Evolutionary conservation across 768 basidiomycete genomes (phyloP).

Genomic region (Lactarius pseudohatsudake): DNA sequence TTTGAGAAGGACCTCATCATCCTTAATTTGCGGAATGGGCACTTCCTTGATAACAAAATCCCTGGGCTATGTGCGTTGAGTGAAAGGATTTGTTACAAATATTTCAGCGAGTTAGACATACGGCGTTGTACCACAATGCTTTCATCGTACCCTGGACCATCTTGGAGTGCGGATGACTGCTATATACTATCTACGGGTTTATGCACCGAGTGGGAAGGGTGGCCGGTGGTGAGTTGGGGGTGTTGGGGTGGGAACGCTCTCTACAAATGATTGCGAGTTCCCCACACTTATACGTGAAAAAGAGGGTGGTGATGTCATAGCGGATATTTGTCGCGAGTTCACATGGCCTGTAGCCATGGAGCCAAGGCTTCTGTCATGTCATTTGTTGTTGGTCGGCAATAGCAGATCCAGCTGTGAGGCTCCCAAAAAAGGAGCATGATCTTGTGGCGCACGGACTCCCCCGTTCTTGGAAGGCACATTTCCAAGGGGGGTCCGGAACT

Average conservation of each 20-base stretch:
- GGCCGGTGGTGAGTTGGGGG: not conserved
- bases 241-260: not conserved
- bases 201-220: not conserved
- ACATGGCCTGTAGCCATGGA: too few species aligned
- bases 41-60: slow-evolving; percentile 68
- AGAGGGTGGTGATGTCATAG: too few species aligned
- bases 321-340: too few species aligned
- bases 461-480: too few species aligned
- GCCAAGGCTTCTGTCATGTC: too few species aligned
- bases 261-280: not conserved
- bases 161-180: slow-evolving; percentile 10
- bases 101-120: slow-evolving; percentile 34
- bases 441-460: too few species aligned
- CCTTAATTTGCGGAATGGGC: slow-evolving; percentile 61
- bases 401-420: too few species aligned
- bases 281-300: too few species aligned
- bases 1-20: slow-evolving; percentile 76
- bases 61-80: slow-evolving; percentile 46
- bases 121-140: slow-evolving; percentile 71
- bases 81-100: slow-evolving; percentile 24
- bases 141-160: slow-evolving; percentile 69
- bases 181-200: not conserved
- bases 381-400: too few species aligned
- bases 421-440: too few species aligned
- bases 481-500: too few species aligned